Percentiles rank a stretch among this genome's conserved stretches.
Conservation (phyloP, 1,284 basidiomycete genomes). For the Moniliella sp. region DNA sequence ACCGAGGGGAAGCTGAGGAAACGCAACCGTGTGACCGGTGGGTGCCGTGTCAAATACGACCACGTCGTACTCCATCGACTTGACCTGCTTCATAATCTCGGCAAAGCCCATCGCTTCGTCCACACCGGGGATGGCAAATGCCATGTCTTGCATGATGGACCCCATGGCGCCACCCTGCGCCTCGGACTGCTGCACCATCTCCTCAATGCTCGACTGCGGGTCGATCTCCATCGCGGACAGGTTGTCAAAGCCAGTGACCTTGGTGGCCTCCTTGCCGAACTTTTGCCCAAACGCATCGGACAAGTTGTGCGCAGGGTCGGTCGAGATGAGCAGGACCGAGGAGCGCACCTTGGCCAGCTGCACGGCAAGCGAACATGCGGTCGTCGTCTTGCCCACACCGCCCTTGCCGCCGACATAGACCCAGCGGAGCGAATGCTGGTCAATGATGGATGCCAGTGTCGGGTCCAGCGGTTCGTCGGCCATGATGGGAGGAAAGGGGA, state of each 20-base stretch:
- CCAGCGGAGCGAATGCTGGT: constrained; percentile 32
- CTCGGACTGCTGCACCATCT: constrained; percentile 92
- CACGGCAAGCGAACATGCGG: constrained; percentile 28
- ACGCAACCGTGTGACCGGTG: constrained; percentile 85
- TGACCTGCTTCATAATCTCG: constrained; percentile 99
- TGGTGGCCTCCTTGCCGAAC: constrained; percentile 97
- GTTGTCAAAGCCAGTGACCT: constrained; percentile 92
- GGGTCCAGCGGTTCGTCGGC: constrained; percentile 7
- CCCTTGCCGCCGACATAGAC: constrained; percentile 34
- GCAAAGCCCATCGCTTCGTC: constrained; percentile 99
- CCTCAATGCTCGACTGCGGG: constrained; percentile 82
- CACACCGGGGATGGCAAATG: constrained; percentile 94
- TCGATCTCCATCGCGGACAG: constrained; percentile 98
- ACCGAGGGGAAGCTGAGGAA: constrained; percentile 96
- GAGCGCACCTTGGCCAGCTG: constrained; percentile 27
- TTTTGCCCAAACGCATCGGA: constrained; percentile 98
- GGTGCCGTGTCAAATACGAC: constrained; percentile 98
- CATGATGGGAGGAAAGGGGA: no score
- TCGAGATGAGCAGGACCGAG: constrained; percentile 42
- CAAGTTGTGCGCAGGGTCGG: constrained; percentile 93
- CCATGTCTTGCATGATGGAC: constrained; percentile 96
- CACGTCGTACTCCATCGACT: constrained; percentile 98
- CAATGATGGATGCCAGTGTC: constrained; percentile 28
- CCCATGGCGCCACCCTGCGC: constrained; percentile 61
- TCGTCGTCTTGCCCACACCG: constrained; percentile 32